Evolutionary conservation across 305 asterid species (phyloP).

Genomic region (Rubia peregrina): DNA sequence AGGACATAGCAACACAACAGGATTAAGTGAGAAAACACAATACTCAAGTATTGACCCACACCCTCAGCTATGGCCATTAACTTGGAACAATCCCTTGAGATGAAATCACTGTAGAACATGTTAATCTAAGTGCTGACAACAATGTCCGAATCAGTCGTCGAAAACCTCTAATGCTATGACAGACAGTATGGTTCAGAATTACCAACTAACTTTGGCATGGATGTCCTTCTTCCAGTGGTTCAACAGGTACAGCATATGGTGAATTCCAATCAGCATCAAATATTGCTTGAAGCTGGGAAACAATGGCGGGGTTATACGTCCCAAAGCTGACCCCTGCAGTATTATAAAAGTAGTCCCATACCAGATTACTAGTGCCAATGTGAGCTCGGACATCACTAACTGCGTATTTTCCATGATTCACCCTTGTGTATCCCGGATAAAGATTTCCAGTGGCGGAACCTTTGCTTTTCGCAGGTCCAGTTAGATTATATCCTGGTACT

Average conservation of each 20-base stretch:
- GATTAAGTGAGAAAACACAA: neutral
- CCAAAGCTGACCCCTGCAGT: conserved; percentile 84
- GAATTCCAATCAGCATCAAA: conserved; percentile 89
- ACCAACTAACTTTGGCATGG: conserved; percentile 33
- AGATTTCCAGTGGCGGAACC: conserved; percentile 49
- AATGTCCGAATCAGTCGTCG: neutral
- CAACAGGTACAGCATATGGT: conserved; percentile 57
- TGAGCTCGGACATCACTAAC: conserved; percentile 74
- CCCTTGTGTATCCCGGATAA: conserved; percentile 73
- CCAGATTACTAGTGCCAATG: conserved; percentile 72
- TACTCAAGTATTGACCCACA: neutral
- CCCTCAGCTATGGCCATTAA: neutral
- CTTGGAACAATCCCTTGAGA: neutral
- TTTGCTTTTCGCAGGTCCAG: conserved; percentile 59
- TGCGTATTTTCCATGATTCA: conserved; percentile 84
- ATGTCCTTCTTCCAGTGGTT: conserved; percentile 39
- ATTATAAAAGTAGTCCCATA: conserved; percentile 79
- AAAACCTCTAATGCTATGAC: neutral
- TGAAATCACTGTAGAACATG: neutral
- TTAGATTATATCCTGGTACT: conserved; percentile 70
- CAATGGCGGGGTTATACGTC: conserved; percentile 54
- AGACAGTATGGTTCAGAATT: neutral
- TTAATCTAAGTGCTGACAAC: no score
- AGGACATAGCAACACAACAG: neutral
- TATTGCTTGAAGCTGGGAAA: conserved; percentile 62